Evolutionary conservation across 305 asterid genomes (phyloP), one percentile per base, ranked within the genome.

Genomic region (Fraxinus paxiana): DNA sequence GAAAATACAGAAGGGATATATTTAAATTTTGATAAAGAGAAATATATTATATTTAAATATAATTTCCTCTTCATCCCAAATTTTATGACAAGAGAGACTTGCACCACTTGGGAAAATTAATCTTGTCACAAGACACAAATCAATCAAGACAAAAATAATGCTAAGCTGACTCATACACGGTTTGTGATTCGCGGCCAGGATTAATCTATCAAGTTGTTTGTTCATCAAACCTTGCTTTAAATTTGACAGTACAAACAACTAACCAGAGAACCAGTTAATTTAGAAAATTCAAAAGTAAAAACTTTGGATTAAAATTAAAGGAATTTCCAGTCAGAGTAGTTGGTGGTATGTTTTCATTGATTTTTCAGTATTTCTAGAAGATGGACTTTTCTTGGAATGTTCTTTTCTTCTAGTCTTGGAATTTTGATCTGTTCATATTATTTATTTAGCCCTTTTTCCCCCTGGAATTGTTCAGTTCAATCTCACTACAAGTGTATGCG

Each of bases 291-390:
- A 61, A 24, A 26, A 20, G 70, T 2, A 3, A 31, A 74, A 35
- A 33, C n/a, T 3, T 74, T 67, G 22, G 5, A 28, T 35, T 63
- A 56, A 69, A 75, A 33, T 71, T 79, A 71, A 59, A 76, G 89
- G 85, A 82, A 84, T 37, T 88, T 86, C 86, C 80, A 4, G 43
- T 35, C 76, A 81, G 73, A 22, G 72, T 72, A 59, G 79, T 46
- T 46, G 74, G 82, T 3, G 83, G 84, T 84, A 80, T 71, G 86
- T 84, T 87, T 81, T 41, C 80, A 54, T 51, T 75, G 77, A 72
- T 59, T 80, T 84, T 83, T 83, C 77, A 84, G 13, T 38, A 73
- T 37, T 75, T 83, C 80, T 79, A 76, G 73, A 83, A 83, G 83
- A 43, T 83, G 61, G 41, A 18, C 28, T 78, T 78, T 86, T 77